Percentiles rank a stretch among this genome's conserved stretches.
Evolutionary conservation across 352 stramenopile genomes (phyloP).

Genomic region (Plasmopara halstedii): DNA sequence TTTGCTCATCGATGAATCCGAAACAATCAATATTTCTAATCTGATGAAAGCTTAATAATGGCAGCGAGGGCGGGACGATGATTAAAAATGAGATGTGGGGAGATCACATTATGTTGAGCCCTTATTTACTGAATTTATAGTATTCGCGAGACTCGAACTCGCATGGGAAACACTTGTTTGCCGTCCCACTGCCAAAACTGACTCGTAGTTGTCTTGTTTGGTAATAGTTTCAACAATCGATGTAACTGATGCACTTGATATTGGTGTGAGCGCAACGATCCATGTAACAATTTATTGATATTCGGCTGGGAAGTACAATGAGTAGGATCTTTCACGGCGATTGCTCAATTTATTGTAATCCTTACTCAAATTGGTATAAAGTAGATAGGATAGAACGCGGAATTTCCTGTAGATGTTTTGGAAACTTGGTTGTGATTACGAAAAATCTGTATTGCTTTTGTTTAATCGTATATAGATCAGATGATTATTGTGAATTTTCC

Average conservation of each 20-base stretch:
- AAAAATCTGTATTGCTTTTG: constrained; percentile 8
- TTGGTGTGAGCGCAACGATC: no score
- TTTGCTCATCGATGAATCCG: constrained; percentile 1
- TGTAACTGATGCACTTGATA: no score
- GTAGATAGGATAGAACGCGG: constrained; percentile 7
- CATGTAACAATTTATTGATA: no score
- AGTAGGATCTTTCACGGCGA: no score
- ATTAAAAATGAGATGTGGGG: neutral
- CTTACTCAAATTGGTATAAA: constrained; percentile 1
- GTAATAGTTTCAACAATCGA: constrained; percentile 3
- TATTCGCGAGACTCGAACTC: constrained; percentile 1
- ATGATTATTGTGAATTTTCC: neutral
- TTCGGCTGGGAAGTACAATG: no score
- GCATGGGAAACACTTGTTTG: constrained; percentile 6
- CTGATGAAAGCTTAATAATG: neutral
- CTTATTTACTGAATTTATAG: neutral
- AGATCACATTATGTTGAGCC: constrained; percentile 1
- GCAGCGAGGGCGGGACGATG: neutral
- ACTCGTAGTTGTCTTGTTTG: constrained; percentile 1
- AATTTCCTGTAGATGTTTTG: neutral
- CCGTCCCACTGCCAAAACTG: constrained; percentile 1
- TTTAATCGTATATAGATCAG: constrained; percentile 11
- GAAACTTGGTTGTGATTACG: constrained; percentile 4
- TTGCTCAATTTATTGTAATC: no score
- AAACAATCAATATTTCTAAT: constrained; percentile 3